Conservation (phyloP, 371 early-diverging fungal species). For the Mortierella polycephala region DNA sequence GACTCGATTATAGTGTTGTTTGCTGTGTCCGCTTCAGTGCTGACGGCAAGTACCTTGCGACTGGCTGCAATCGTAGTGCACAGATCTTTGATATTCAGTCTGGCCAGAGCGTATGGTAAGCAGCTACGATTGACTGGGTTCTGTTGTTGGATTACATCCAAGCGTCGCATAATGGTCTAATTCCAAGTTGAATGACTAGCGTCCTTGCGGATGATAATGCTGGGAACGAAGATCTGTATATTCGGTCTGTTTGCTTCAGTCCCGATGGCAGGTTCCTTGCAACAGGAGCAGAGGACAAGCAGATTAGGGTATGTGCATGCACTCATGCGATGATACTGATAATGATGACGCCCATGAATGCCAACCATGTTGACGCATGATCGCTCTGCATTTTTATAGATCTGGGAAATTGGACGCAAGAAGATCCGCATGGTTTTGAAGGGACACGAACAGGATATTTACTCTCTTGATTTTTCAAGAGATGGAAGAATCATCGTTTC, state of each 20-base stretch:
- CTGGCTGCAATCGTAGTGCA: slow-evolving; percentile 94
- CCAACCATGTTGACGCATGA: neutral
- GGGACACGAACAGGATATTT: slow-evolving; percentile 98
- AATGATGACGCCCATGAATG: neutral
- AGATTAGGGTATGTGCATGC: slow-evolving; percentile 78
- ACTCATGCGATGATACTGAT: too few species aligned
- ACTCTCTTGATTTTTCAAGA: slow-evolving; percentile 94
- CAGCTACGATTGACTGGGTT: slow-evolving; percentile 1
- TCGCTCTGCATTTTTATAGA: slow-evolving; percentile 52
- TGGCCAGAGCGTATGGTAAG: slow-evolving; percentile 77
- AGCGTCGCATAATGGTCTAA: neutral
- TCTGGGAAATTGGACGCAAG: slow-evolving; percentile 83
- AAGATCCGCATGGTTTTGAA: slow-evolving; percentile 73
- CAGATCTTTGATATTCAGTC: slow-evolving; percentile 88
- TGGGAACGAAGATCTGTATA: slow-evolving; percentile 89
- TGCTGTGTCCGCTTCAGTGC: slow-evolving; percentile 96
- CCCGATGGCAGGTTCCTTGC: slow-evolving; percentile 93
- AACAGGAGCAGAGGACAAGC: slow-evolving; percentile 97
- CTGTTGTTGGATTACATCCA: neutral
- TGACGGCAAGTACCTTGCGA: slow-evolving; percentile 93
- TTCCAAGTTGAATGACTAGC: slow-evolving; percentile 45
- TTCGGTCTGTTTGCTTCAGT: slow-evolving; percentile 97
- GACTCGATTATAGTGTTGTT: slow-evolving; percentile 75
- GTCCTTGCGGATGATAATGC: slow-evolving; percentile 82
- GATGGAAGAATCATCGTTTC: slow-evolving; percentile 93